Evolutionary conservation across 2,329 filamentous ascomycete species (phyloP), one percentile per base, ranked within the genome.

Genomic region (Coniochaeta sp.): DNA sequence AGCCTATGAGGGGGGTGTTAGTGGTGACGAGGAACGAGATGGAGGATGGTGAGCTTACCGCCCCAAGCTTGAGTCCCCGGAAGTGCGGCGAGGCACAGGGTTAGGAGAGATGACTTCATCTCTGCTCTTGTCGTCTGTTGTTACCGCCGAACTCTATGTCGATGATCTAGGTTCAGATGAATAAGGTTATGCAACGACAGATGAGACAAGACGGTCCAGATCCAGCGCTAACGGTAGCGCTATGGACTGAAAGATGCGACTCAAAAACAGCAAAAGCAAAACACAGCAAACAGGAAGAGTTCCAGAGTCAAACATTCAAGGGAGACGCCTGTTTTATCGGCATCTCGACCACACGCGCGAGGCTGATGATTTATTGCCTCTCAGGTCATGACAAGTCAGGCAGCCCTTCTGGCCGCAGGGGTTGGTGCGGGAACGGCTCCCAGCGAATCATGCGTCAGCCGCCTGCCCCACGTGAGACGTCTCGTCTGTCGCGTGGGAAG

Each of bases 21-120:
- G 33, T 14, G 4, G 12, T 26, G 6, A 13, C n/a, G n/a, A n/a
- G n/a, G n/a, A n/a, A n/a, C n/a, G 27, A 27, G 24, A 33, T 6
- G 31, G 20, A 22, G 35, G n/a, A n/a, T n/a, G n/a, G n/a, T 27
- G 22, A 28, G 64, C 70, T 48, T 65, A 73, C 71, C 67, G 54
- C 72, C 72, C 71, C 71, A 74, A 49, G 71, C 71, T 40, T 62
- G 56, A 4, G 62, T 67, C 18, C 61, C 58, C 9, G 67, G 70
- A 24, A 69, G 52, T 52, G 63, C 62, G 42, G 66, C 61, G 32
- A 70, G 58, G 28, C 51, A 48, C 4, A 59, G 12, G 27, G 53
- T 52, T 16, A 60, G 13, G 28, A 55, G 50, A 22, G 56, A 58
- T 45, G 53, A 14, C 50, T 52, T 60, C 60, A 63, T 63, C 6